These are phyloP conservation scores for Penicillium dipodomyicola DNA, from an alignment of 495 filamentous ascomycete genomes.

Conservation along the genomic window DNA sequence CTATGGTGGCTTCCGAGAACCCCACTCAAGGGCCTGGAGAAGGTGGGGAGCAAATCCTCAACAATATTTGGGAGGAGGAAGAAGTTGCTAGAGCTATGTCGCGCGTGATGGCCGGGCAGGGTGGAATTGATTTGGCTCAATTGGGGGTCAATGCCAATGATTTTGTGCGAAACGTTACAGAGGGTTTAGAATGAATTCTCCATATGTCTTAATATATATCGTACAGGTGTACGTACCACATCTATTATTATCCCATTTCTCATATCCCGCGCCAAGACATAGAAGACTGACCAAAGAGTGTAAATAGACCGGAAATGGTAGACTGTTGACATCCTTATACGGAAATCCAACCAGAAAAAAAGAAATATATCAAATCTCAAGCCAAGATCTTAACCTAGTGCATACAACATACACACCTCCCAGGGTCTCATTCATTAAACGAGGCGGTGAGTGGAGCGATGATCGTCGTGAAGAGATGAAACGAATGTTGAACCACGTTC, in stretches of 20 bases:
- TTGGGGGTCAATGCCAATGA: constrained; percentile 46
- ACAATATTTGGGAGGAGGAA: constrained; percentile 52
- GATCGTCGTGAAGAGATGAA: constrained; percentile 21
- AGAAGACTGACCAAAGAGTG: neutral
- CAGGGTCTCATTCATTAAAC: constrained; percentile 9
- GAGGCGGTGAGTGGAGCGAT: constrained; percentile 33
- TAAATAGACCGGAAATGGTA: constrained; percentile 12
- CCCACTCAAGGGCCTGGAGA: constrained; percentile 29
- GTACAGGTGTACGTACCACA: neutral
- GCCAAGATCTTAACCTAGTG: constrained; percentile 4
- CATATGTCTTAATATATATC: too few species aligned
- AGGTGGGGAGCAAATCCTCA: constrained; percentile 20
- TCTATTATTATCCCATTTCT: constrained; percentile 2
- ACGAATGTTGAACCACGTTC: constrained; percentile 22
- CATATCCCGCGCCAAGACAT: neutral
- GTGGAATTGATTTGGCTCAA: constrained; percentile 48
- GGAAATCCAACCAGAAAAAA: neutral
- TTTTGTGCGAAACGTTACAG: constrained; percentile 44
- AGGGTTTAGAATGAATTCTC: constrained; percentile 33
- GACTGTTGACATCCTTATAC: neutral
- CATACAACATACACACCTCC: neutral
- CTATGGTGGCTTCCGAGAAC: constrained; percentile 42
- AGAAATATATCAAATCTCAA: neutral
- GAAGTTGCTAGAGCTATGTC: constrained; percentile 56
- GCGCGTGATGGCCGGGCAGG: constrained; percentile 44